A percentile compares a stretch with the other conserved stretches of the same genome.
These are phyloP conservation scores for Nitzschia sp. DNA, from an alignment of 108 stramenopile genomes.

Conservation along the genomic window DNA sequence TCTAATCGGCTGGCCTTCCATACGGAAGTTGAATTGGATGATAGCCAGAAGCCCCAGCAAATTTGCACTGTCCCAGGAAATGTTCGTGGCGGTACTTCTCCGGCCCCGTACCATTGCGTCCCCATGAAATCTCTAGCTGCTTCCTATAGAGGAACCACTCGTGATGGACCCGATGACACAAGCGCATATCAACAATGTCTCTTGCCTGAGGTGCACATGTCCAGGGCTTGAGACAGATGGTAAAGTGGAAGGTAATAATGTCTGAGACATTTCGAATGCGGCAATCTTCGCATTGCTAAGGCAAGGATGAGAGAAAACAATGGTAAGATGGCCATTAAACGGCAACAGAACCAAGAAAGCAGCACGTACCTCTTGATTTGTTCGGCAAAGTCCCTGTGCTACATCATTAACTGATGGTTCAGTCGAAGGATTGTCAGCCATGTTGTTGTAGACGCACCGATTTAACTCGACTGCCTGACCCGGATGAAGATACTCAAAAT, in stretches of 20 bases:
- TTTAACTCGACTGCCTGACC: slow-evolving; percentile 72
- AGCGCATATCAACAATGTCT: slow-evolving; percentile 43
- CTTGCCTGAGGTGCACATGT: slow-evolving; percentile 51
- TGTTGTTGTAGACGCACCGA: slow-evolving; percentile 91
- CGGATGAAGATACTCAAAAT: slow-evolving; percentile 65
- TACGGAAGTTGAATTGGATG: slow-evolving; percentile 45
- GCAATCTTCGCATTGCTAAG: slow-evolving; percentile 70
- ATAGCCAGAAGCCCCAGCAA: slow-evolving; percentile 53
- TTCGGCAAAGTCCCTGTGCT: slow-evolving; percentile 55
- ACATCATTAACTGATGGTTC: slow-evolving; percentile 49
- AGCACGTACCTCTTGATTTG: slow-evolving; percentile 19
- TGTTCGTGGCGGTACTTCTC: slow-evolving; percentile 47
- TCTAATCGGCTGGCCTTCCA: slow-evolving; percentile 7
- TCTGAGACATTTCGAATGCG: slow-evolving; percentile 44
- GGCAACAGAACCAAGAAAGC: neutral
- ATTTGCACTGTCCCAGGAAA: slow-evolving; percentile 70
- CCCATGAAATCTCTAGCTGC: slow-evolving; percentile 62
- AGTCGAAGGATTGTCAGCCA: slow-evolving; percentile 81
- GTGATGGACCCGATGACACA: slow-evolving; percentile 41
- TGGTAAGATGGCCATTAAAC: neutral
- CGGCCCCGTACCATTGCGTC: slow-evolving; percentile 36
- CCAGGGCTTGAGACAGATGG: slow-evolving; percentile 93
- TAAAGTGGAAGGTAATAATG: slow-evolving; percentile 87
- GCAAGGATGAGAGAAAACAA: neutral
- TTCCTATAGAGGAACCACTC: slow-evolving; percentile 53